These are phyloP conservation scores for Harringtonia aguacate DNA, from an alignment of 2,329 filamentous ascomycete genomes.

Conservation along the genomic window DNA sequence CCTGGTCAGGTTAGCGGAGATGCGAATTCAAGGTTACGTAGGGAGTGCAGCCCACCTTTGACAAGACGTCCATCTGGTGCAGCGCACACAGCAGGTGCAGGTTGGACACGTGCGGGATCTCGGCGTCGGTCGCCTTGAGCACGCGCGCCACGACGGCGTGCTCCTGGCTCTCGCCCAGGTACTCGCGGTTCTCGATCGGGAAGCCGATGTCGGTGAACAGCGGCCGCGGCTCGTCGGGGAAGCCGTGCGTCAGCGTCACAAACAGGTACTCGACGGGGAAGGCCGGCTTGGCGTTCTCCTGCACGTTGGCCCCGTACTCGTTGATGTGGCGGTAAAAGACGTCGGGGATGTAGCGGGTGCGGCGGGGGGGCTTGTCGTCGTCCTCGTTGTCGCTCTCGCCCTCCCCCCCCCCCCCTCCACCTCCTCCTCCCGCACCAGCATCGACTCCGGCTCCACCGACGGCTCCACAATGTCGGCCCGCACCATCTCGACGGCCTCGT, in stretches of 20 bases:
- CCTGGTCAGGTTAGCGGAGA: constrained; percentile 43
- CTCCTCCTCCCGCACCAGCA: constrained; percentile 98
- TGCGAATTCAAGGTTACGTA: neutral
- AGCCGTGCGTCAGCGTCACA: constrained; percentile 91
- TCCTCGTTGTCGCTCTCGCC: constrained; percentile 84
- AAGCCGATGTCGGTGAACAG: constrained; percentile 64
- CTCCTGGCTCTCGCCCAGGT: constrained; percentile 79
- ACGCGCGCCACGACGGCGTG: constrained; percentile 56
- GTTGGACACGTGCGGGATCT: constrained; percentile 67
- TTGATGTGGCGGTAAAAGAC: constrained; percentile 95
- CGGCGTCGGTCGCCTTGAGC: constrained; percentile 48
- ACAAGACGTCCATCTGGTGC: constrained; percentile 67
- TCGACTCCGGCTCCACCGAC: constrained; percentile 81
- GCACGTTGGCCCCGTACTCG: constrained; percentile 91
- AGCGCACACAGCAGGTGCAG: constrained; percentile 92
- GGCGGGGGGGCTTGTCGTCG: constrained; percentile 56
- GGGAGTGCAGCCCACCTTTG: constrained; percentile 52
- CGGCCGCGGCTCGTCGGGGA: constrained; percentile 71
- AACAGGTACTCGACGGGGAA: constrained; percentile 96
- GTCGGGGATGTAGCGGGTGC: constrained; percentile 85
- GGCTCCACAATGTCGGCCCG: constrained; percentile 89
- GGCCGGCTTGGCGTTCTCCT: constrained; percentile 91
- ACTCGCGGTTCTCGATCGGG: constrained; percentile 83
- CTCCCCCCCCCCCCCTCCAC: too few relatives aligned
- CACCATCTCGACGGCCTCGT: constrained; percentile 95